These are phyloP conservation scores for Pythium phragmiticola DNA, from an alignment of 352 stramenopile genomes.

Conservation along the genomic window DNA sequence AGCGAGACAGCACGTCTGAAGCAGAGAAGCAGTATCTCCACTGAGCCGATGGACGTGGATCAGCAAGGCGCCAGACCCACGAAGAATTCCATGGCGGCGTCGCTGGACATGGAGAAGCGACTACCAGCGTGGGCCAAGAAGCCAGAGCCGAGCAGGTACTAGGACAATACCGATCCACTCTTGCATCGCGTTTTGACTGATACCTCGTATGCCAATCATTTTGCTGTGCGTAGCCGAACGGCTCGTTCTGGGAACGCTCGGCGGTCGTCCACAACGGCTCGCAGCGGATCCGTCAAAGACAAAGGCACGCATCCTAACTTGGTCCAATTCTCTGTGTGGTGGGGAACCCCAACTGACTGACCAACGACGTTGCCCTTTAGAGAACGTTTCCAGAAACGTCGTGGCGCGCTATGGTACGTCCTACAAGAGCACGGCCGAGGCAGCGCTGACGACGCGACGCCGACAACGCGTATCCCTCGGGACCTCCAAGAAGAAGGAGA, in stretches of 20 bases:
- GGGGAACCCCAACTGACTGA: not conserved
- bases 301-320: constrained; percentile 6
- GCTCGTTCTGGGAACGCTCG: constrained; percentile 8
- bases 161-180: not conserved
- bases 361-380: not conserved
- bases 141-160: constrained; percentile 12
- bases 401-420: constrained; percentile 19
- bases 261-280: constrained; percentile 7
- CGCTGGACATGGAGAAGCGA: constrained; percentile 21
- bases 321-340: not conserved
- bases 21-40: not conserved
- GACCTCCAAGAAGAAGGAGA: constrained; percentile 11
- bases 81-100: not conserved
- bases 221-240: not conserved
- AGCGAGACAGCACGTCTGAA: constrained; percentile 9
- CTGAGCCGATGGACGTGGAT: constrained; percentile 28
- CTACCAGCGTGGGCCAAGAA: constrained; percentile 26
- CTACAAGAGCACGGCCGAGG: constrained; percentile 29
- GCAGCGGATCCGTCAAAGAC: constrained; percentile 9
- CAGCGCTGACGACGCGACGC: constrained; percentile 19
- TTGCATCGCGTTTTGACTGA: not conserved
- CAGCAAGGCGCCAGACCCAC: constrained; percentile 9
- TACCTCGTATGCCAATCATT: not conserved
- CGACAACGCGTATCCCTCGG: constrained; percentile 8
- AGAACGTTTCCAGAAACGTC: constrained; percentile 28